Base-by-base conservation (phyloP, 805 yeast genomes). In the Wickerhamiella nectarea region DNA sequence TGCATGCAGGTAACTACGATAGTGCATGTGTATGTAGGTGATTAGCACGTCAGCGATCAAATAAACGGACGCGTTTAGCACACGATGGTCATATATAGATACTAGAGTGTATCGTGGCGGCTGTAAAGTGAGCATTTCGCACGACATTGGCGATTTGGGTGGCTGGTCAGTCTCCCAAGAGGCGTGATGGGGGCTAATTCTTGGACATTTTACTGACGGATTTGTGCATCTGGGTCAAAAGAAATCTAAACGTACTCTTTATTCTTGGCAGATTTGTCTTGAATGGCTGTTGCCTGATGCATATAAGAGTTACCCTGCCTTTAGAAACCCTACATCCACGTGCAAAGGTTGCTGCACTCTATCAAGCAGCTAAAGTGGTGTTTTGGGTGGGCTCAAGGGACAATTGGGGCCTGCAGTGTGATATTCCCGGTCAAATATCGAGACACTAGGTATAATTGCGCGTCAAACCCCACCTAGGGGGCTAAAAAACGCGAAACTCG, bases 341-440 rank as follows among this genome's bases (percentile, higher is more conserved):
- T 31, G 42, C 42, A 39, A 39, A 39, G 42, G 42, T 39, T 39
- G 42, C 42, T 39, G 42, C 42, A 39, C 35, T 19, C 42, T 39
- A 39, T 39, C 42, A 21, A 22, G 36, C 36, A 14, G 22, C 22
- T 18, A 6, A 4, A 34, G 10, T 9, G 17, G 6, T 4, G 36
- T 3, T 36, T 8, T 17, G 22, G 12, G n/a, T n/a, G n/a, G n/a
- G n/a, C n/a, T n/a, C n/a, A n/a, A n/a, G n/a, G n/a, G n/a, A n/a
- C n/a, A n/a, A n/a, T n/a, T n/a, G n/a, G n/a, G n/a, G n/a, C n/a
- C n/a, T n/a, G n/a, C n/a, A n/a, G n/a, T n/a, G n/a, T n/a, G n/a
- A n/a, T n/a, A n/a, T n/a, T n/a, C n/a, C n/a, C n/a, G n/a, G n/a
- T 3, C 3, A 22, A 36, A 4, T 22, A 22, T 25, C 28, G 28